These are phyloP conservation scores for Nemophila menziesii DNA, from an alignment of 257 asterid genomes.

Conservation along the genomic window DNA sequence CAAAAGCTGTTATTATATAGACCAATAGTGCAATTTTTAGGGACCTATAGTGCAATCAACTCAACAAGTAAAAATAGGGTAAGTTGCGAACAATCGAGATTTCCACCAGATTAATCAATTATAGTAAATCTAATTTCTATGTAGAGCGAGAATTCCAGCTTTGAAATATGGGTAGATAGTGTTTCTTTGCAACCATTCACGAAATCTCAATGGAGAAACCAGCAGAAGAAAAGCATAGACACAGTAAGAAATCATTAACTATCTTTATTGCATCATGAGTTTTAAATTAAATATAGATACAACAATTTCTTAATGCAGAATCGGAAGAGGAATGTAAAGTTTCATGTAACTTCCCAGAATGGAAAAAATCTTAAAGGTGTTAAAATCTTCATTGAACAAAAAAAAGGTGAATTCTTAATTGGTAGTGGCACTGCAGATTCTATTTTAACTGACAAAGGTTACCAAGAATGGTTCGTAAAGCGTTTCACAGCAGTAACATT, in stretches of 20 bases:
- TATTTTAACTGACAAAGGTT: constrained; percentile 22
- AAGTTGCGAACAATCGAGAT: no score
- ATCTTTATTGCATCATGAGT: no score
- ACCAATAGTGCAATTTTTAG: no score
- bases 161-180: constrained; percentile 22
- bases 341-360: constrained; percentile 17
- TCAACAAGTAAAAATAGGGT: no score
- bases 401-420: constrained; percentile 22
- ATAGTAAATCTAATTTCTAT: not conserved
- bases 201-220: constrained; percentile 37
- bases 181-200: constrained; percentile 62
- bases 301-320: constrained; percentile 1
- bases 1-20: no score
- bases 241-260: constrained; percentile 14
- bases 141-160: constrained; percentile 14
- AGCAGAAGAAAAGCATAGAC: constrained; percentile 38
- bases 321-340: constrained; percentile 18
- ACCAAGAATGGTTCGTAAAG: constrained; percentile 34
- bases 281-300: not conserved
- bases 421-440: constrained; percentile 28
- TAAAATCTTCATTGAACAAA: constrained; percentile 23
- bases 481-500: constrained; percentile 39
- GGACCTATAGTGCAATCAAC: no score
- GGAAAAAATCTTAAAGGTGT: constrained; percentile 29
- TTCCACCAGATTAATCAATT: no score